phyloP scores from a whole-genome alignment of 495 filamentous ascomycete genomes.

The Saxispiralis lemnorum region DNA sequence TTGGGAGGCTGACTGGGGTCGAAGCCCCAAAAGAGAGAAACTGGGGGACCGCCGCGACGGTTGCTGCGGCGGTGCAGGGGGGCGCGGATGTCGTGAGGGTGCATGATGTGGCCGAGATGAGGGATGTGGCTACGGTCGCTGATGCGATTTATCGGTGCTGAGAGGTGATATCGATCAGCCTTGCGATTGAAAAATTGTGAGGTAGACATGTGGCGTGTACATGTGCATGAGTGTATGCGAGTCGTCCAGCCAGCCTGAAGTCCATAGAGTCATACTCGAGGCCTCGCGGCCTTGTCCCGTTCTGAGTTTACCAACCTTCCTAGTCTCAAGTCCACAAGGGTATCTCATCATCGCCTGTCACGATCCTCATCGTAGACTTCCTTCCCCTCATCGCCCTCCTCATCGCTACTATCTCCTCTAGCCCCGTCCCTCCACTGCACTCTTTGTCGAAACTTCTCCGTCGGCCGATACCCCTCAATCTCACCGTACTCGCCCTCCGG shows the following conservation, averaged over 20 bases:
- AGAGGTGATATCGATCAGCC: not conserved
- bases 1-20: slow-evolving; percentile 68
- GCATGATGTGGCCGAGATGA: slow-evolving; percentile 87
- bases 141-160: slow-evolving; percentile 50
- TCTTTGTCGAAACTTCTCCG: slow-evolving; percentile 11
- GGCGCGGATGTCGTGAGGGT: slow-evolving; percentile 90
- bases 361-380: slow-evolving; percentile 1
- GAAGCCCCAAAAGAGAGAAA: slow-evolving; percentile 44
- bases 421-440: not conserved
- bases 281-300: not conserved
- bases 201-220: too few species aligned
- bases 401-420: not conserved
- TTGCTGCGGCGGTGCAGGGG: slow-evolving; percentile 72
- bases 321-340: too few species aligned
- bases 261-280: too few species aligned
- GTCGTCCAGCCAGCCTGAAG: too few species aligned
- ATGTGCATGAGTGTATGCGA: too few species aligned
- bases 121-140: slow-evolving; percentile 66
- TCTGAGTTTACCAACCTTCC: not conserved
- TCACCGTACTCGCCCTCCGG: not conserved
- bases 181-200: too few species aligned
- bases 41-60: slow-evolving; percentile 80
- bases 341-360: not conserved
- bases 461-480: slow-evolving; percentile 1
- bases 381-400: slow-evolving; percentile 2